These are phyloP conservation scores for Schwanniomyces vanrijiae DNA, from an alignment of 805 yeast genomes.

Conservation along the genomic window DNA sequence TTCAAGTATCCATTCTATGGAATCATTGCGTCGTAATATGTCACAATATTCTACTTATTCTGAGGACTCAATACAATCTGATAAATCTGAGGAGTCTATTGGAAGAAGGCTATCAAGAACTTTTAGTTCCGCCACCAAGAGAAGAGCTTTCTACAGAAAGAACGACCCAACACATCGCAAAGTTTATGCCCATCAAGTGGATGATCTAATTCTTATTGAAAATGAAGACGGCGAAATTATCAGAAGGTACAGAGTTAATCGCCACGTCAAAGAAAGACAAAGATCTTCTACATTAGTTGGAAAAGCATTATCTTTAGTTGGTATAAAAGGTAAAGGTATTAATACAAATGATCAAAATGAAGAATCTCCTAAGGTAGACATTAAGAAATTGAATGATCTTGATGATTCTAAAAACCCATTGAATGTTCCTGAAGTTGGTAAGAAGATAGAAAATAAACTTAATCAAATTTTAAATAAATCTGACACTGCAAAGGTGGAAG, in stretches of 20 bases:
- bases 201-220: slow-evolving; percentile 77
- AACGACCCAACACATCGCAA: slow-evolving; percentile 31
- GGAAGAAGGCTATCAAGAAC: slow-evolving; percentile 11
- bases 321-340: slow-evolving; percentile 33
- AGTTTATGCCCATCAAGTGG: slow-evolving; percentile 76
- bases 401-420: slow-evolving; percentile 11
- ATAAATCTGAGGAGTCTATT: slow-evolving; percentile 8
- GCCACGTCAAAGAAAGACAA: slow-evolving; percentile 40
- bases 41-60: slow-evolving; percentile 33
- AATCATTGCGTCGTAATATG: slow-evolving; percentile 37
- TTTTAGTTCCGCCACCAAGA: slow-evolving; percentile 11
- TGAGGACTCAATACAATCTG: slow-evolving; percentile 4
- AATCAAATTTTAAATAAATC: slow-evolving; percentile 11
- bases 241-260: slow-evolving; percentile 75
- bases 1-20: slow-evolving; percentile 39
- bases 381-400: slow-evolving; percentile 2
- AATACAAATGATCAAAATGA: background rate
- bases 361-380: background rate
- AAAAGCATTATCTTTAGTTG: slow-evolving; percentile 56
- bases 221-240: slow-evolving; percentile 90
- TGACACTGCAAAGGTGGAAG: background rate
- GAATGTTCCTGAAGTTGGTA: slow-evolving; percentile 12
- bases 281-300: slow-evolving; percentile 42
- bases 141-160: slow-evolving; percentile 29
- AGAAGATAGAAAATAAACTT: slow-evolving; percentile 16